phyloP scores from a whole-genome alignment of 495 filamentous ascomycete species.

The Hyaloscypha hepaticicola region DNA sequence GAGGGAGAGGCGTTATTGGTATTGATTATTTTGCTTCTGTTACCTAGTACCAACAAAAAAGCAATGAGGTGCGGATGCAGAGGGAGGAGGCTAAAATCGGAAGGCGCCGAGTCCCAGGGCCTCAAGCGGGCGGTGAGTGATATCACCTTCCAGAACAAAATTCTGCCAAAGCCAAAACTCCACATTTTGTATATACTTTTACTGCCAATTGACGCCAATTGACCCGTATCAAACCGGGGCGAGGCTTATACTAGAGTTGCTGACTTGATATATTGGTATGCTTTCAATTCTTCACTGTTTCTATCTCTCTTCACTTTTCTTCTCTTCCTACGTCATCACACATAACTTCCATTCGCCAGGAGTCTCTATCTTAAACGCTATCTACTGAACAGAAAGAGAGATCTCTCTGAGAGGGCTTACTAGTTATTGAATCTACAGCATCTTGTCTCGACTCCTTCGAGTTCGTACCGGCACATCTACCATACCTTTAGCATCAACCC shows the following conservation, averaged over 20 bases:
- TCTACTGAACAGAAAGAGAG: neutral
- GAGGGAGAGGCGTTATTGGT: neutral
- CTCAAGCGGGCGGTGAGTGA: neutral
- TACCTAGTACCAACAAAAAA: neutral
- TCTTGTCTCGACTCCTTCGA: neutral
- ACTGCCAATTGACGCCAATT: neutral
- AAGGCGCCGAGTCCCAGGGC: slow-evolving; percentile 2
- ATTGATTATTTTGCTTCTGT: too few relatives aligned
- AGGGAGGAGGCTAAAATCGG: neutral
- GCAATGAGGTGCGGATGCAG: neutral
- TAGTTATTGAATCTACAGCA: neutral
- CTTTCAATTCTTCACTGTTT: neutral
- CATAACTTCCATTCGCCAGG: neutral
- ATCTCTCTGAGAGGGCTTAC: neutral
- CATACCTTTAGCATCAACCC: neutral
- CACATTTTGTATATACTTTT: neutral
- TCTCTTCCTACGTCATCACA: neutral
- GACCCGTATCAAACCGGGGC: neutral
- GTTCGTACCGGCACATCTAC: neutral
- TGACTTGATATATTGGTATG: neutral
- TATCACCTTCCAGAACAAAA: neutral
- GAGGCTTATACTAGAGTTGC: neutral
- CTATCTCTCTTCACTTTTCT: neutral
- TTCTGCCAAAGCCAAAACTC: neutral
- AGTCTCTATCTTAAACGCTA: neutral